Evolutionary conservation across 1,284 basidiomycete species (phyloP), one percentile per base, ranked within the genome.

Genomic region (Malassezia nana): DNA sequence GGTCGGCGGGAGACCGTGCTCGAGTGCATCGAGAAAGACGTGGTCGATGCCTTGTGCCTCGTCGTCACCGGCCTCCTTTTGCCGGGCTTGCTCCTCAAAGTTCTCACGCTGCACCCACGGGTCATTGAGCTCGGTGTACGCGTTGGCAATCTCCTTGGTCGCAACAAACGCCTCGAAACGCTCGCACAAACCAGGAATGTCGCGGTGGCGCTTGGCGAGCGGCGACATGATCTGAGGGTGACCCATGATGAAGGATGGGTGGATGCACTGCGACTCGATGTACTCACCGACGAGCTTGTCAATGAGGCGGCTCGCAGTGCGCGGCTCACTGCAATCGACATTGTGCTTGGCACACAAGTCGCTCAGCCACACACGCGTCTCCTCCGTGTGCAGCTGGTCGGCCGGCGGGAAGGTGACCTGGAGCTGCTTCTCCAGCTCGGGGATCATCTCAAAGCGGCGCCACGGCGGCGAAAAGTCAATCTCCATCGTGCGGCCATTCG

Each of bases 151-250:
- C 78, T 96, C 92, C 81, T 95, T 95, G 62, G 89, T 90, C 46
- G 90, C 94, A 79, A 99, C 83, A 80, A 99, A 99, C 6, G 83
- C 89, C 76, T 99, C 92, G 79, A 99, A 99, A 15, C 92, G 87
- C 77, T 99, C 92, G 76, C 91, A 96, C 10, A 98, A 81, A 39
- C 94, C 94, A 4, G 64, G 60, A 25, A 71, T 67, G 50, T 66
- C 62, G 25, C 71, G 66, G 50, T 74, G 69, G 31, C 69, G 60
- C 60, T 74, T 74, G 39, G 92, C 94, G 20, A 99, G 82, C 7
- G 92, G 92, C 3, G 90, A 95, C 92, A 99, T 99, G 67, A 99
- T 88, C 79, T 96, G 91, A 39, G 92, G 92, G 77, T 99, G 92
- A 24, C 92, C 94, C 6, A 56, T 84, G 65, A 99, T 98, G 81